Conservation (phyloP, 2,329 filamentous ascomycete genomes). For the Truncatella angustata region DNA sequence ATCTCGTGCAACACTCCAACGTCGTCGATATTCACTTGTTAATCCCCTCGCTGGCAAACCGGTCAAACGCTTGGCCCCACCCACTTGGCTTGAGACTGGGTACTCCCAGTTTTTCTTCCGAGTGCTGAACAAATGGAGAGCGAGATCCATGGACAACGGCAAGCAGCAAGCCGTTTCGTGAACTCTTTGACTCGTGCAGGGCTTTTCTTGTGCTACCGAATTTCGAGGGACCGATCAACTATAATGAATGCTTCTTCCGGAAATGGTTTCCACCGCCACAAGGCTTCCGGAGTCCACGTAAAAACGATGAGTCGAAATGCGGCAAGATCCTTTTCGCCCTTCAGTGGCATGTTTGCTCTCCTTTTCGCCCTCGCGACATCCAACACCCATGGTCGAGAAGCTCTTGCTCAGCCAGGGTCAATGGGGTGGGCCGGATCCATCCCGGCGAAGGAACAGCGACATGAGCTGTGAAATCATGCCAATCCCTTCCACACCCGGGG, state of each 20-base stretch:
- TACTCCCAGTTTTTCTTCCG: too few relatives aligned
- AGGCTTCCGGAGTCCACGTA: too few relatives aligned
- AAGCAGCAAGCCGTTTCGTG: background rate
- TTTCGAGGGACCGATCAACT: background rate
- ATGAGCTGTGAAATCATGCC: constrained; percentile 1
- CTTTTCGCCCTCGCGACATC: too few relatives aligned
- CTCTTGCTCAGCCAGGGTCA: background rate
- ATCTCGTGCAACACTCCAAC: background rate
- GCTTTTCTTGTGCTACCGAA: background rate
- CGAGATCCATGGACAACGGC: background rate
- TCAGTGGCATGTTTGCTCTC: background rate
- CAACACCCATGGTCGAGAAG: too few relatives aligned
- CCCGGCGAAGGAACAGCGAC: constrained; percentile 1
- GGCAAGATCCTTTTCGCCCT: too few relatives aligned
- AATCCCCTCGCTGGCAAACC: background rate
- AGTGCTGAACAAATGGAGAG: too few relatives aligned
- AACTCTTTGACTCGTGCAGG: constrained; percentile 5
- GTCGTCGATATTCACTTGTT: background rate
- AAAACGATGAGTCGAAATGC: too few relatives aligned
- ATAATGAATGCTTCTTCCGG: background rate
- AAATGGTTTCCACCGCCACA: too few relatives aligned
- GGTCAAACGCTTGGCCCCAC: background rate
- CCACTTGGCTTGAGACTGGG: background rate
- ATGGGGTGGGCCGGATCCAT: constrained; percentile 4
- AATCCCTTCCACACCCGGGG: constrained; percentile 2